Base-by-base conservation (phyloP, 202 grass and related monocot species). In the Setaria viridis region DNA sequence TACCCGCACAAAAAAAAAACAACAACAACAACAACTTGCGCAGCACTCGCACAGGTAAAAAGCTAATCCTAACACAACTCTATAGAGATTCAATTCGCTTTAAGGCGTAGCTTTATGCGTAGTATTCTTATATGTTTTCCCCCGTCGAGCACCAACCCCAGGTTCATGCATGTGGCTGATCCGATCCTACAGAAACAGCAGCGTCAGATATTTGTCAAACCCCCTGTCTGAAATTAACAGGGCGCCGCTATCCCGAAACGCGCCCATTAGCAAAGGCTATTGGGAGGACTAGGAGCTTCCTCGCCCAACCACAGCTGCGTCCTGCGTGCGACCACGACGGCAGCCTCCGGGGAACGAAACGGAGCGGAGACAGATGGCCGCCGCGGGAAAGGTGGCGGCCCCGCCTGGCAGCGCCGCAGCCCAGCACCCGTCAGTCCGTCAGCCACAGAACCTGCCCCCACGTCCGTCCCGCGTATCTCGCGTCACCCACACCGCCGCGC, bases 131-230 rank as follows among this genome's bases (percentile, higher is more conserved):
- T 41, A 41, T 41, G 39, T 41, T 41, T 39, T 35, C 5, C 39
- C 39, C 39, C 39, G 39, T 41, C 39, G 39, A 41, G 39, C 39
- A 41, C 39, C 39, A 41, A 41, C 39, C 4, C 39, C 39, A 70
- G 80, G 81, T 87, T 86, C 89, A 84, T 87, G 85, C 85, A 81
- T 76, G 53, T 48, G 43, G 46, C 13, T 63, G 69, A 15, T 32
- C 68, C 60, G 7, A 10, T 29, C 59, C 33, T 80, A 56, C 76
- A n/a, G 55, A 58, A 33, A 17, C 79, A n/a, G 16, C 46, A 49
- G 19, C 75, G 14, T 19, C 51, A 39, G 43, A 80, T 39, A 34
- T 77, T 87, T 80, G 89, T 84, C 85, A 91, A 91, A 79, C 5
- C 67, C 67, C 54, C 0, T 59, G 81, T 87, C 45, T 85, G 89